Conservation (phyloP, 176 grass and related monocot species). For the Dactylis glomerata region DNA sequence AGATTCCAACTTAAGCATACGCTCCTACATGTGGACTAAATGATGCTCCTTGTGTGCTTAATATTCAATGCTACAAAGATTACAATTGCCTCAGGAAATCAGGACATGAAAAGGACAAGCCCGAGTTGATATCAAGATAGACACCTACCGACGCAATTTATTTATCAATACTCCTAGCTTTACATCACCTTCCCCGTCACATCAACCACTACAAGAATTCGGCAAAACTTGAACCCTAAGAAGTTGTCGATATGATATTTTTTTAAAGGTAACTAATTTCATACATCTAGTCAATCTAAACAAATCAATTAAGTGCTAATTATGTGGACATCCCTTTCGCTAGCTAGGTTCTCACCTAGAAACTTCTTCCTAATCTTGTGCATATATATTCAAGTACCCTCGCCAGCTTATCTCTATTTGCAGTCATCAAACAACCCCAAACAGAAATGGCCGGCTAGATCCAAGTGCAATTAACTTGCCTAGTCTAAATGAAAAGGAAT, state of each 20-base stretch:
- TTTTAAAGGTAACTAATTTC: constrained; percentile 42
- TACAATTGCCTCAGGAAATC: constrained; percentile 27
- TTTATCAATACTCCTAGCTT: constrained; percentile 36
- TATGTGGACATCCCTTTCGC: constrained; percentile 41
- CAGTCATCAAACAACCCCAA: constrained; percentile 31
- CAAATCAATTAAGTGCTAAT: not conserved
- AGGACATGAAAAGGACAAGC: constrained; percentile 23
- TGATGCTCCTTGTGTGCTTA: not conserved
- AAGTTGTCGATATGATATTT: constrained; percentile 29
- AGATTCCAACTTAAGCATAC: not conserved
- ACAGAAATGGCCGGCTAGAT: constrained; percentile 22
- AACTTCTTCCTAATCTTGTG: constrained; percentile 34
- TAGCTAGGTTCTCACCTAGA: constrained; percentile 37
- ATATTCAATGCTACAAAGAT: constrained; percentile 25
- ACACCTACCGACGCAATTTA: constrained; percentile 35
- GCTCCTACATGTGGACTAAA: not conserved
- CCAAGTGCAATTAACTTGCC: constrained; percentile 16
- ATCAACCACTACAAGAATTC: constrained; percentile 34
- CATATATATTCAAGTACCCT: constrained; percentile 14
- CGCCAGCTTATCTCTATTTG: constrained; percentile 14
- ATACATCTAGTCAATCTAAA: not conserved
- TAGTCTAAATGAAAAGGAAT: constrained; percentile 23
- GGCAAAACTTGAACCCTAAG: constrained; percentile 45
- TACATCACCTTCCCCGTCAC: constrained; percentile 53
- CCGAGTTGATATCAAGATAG: constrained; percentile 29